These are phyloP conservation scores for Saturnispora bothae DNA, from an alignment of 805 yeast species.

Conservation along the genomic window DNA sequence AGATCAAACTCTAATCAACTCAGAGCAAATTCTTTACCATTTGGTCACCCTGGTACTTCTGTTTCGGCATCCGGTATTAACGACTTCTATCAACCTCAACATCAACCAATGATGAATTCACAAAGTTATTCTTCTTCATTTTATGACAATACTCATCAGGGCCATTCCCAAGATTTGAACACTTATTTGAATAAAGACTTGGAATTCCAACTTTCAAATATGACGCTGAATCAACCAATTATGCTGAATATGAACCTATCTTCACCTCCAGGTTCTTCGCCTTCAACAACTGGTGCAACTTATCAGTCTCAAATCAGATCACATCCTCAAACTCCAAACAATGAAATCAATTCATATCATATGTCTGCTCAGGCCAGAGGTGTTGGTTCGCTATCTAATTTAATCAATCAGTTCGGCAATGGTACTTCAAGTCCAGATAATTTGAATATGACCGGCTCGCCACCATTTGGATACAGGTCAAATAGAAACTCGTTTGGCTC, in stretches of 20 bases:
- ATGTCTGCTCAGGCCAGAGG: slow-evolving; percentile 3
- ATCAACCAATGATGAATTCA: slow-evolving; percentile 8
- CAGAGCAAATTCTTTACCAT: slow-evolving; percentile 4
- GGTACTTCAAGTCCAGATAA: slow-evolving; percentile 2
- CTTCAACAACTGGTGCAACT: slow-evolving; percentile 9
- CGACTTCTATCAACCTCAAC: slow-evolving; percentile 4
- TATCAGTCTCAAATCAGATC: slow-evolving; percentile 6
- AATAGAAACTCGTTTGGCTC: slow-evolving; percentile 8
- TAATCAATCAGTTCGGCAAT: slow-evolving; percentile 5
- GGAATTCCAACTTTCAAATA: slow-evolving; percentile 14
- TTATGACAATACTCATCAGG: neutral
- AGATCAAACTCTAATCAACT: slow-evolving; percentile 6
- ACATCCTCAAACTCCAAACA: slow-evolving; percentile 4
- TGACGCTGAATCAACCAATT: slow-evolving; percentile 13
- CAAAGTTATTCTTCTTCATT: slow-evolving; percentile 8
- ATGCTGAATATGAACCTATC: slow-evolving; percentile 9
- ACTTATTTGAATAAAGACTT: slow-evolving; percentile 15
- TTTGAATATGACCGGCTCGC: neutral
- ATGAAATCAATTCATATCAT: slow-evolving; percentile 4
- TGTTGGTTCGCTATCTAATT: slow-evolving; percentile 5
- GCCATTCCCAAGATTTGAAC: slow-evolving; percentile 5
- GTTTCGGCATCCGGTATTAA: slow-evolving; percentile 4
- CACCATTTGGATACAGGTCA: slow-evolving; percentile 1
- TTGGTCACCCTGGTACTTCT: neutral
- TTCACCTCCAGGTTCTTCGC: slow-evolving; percentile 11